Base-by-base conservation (phyloP, 495 filamentous ascomycete species). In the Geoglossum glabrum region DNA sequence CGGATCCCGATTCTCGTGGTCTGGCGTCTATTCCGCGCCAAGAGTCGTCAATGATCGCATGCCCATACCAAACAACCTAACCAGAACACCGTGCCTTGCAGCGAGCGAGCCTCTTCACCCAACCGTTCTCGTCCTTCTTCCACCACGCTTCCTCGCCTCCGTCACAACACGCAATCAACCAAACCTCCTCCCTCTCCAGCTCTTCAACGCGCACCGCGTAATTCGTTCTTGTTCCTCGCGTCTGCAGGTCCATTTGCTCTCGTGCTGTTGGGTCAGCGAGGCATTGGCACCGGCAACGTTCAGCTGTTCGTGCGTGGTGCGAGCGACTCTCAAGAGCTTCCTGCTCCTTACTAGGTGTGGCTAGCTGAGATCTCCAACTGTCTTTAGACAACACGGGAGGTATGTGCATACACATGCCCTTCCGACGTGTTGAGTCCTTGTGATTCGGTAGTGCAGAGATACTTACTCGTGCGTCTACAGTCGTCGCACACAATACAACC, bases 61-160 rank as follows among this genome's bases (percentile, higher is more conserved):
- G 30, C 54, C 31, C 54, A 56, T 40, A 56, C 30, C 54, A 56
- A 56, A 56, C 54, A 56, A 56, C 54, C 36, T 40, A 38, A 33
- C 4, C 9, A 55, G 26, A 34, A 33, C 25, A 28, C 49, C 46
- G 46, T 50, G 46, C 23, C 49, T 52, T 13, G 23, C 49, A 52
- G 23, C 49, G 49, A 52, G 49, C 50, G 50, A 54, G 36, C 11
- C 31, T 25, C 26, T 38, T 27, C 54, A 56, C 54, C 54, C 31
- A 31, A 56, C 54, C 36, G 49, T 52, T 7, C 49, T 52, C 54
- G 36, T 31, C 13, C 31, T 45, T 27, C n/a, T 33, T n/a, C 28
- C 54, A 38, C 36, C 54, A 56, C 54, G 28, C 54, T 56, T 56
- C n/a, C 54, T 56, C 54, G 25, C 36, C 27, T 19, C 3, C n/a